Evolutionary conservation across 768 basidiomycete species (phyloP), one percentile per base, ranked within the genome.

Genomic region (Mycena olivaceomarginata): DNA sequence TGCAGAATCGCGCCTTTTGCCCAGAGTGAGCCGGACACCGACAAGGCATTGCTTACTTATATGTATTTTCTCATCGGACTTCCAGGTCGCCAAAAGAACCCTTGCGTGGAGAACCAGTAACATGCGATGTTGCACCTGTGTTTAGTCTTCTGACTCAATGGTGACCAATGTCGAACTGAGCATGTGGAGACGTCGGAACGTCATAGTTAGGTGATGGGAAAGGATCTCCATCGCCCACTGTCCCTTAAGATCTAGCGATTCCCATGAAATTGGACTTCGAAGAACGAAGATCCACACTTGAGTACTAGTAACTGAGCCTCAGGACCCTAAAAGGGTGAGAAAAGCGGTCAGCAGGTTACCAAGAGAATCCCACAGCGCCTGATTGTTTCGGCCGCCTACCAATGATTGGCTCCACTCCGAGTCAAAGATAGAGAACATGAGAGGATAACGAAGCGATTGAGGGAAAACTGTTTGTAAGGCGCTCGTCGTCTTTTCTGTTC

Each of bases 31-130:
- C 69, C 59, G 70, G 70, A 70, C 70, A 70, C 12, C 46, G 70
- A 72, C 70, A 72, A 72, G 70, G 22, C 70, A 64, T 65, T 72
- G 70, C 70, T 71, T n/a, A n/a, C n/a, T n/a, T 72, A 72, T 72
- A 72, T 72, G 48, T 72, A 64, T 63, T 62, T 72, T 64, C 70
- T 72, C 70, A 64, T 63, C 70, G 48, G 70, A 72, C 70, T 72
- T 64, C 62, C 37, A 72, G 60, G 70, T 72, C 62, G 60, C 70
- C 15, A 70, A 70, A 70, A 60, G 62, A 62, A 16, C 57, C n/a
- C 69, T 70, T 70, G 69, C 45, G 59, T 59, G 25, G 6, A 69
- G 57, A 69, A 70, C 69, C 69, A 70, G 69, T 60, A 60, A 16
- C 69, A 70, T 70, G 69, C 45, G 39, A 69, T 69, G 56, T 69